Conservation (phyloP, 2,329 filamentous ascomycete genomes). For the Tolypocladium album region DNA sequence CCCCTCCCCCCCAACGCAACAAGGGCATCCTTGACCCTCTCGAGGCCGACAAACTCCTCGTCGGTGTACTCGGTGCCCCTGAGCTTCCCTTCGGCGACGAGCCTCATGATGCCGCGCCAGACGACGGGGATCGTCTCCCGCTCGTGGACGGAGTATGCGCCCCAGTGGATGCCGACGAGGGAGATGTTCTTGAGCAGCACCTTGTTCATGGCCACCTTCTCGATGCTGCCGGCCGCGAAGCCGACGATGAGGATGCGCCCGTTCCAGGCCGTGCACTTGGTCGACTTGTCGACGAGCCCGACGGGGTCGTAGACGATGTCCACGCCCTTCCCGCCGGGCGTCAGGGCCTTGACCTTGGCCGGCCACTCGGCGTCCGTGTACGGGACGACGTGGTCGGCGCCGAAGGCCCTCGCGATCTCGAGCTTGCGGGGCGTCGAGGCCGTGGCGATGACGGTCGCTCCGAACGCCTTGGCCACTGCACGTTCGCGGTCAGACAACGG, state of each 20-base stretch:
- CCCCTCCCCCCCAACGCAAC: conserved; percentile 67
- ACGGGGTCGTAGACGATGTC: conserved; percentile 96
- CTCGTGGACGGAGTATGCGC: conserved; percentile 67
- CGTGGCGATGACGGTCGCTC: conserved; percentile 87
- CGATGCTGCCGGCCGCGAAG: conserved; percentile 66
- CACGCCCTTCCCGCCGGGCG: conserved; percentile 60
- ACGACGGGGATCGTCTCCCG: conserved; percentile 58
- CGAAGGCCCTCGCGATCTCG: conserved; percentile 66
- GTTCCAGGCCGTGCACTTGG: conserved; percentile 92
- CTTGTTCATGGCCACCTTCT: conserved; percentile 87
- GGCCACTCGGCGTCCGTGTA: conserved; percentile 58
- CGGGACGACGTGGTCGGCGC: conserved; percentile 74
- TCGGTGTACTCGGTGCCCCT: conserved; percentile 74
- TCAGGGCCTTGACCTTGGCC: conserved; percentile 65
- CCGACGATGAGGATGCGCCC: conserved; percentile 79
- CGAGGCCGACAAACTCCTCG: conserved; percentile 70
- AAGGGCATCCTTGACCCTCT: conserved; percentile 66
- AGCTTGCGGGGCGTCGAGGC: conserved; percentile 74
- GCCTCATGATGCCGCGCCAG: conserved; percentile 70
- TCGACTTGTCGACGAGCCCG: conserved; percentile 74
- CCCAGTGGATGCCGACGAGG: conserved; percentile 87
- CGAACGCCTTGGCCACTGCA: conserved; percentile 76
- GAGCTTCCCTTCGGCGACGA: conserved; percentile 72
- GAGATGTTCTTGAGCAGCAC: conserved; percentile 89
- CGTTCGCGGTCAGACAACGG: not conserved